Evolutionary conservation across 2,329 filamentous ascomycete species (phyloP).

Genomic region (Aspergillus ochraceoroseus): DNA sequence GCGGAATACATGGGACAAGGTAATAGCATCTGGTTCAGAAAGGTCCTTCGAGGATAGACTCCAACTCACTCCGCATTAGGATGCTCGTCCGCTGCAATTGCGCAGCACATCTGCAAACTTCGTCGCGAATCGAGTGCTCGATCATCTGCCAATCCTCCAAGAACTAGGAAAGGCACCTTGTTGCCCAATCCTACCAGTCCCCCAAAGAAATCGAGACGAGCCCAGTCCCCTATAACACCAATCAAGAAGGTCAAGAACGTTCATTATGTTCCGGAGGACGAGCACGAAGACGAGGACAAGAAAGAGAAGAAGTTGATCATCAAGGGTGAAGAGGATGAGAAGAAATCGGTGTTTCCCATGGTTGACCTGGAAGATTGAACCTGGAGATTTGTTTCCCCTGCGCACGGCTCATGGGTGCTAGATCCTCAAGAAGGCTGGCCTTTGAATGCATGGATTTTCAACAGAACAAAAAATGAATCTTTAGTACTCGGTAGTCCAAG

Average conservation of each 20-base stretch:
- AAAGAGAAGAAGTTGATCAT: not conserved
- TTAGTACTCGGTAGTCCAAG: no score
- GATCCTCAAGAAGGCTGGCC: no score
- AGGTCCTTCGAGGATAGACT: no score
- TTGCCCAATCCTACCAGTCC: not conserved
- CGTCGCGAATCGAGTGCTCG: constrained; percentile 1
- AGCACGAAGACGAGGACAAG: not conserved
- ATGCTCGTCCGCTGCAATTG: constrained; percentile 5
- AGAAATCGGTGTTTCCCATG: not conserved
- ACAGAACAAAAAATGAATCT: no score
- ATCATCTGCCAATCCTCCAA: not conserved
- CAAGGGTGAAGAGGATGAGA: constrained; percentile 4
- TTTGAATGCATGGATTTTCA: no score
- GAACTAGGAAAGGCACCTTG: no score
- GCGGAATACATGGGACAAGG: constrained; percentile 8
- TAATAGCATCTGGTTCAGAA: not conserved
- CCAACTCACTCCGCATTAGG: not conserved
- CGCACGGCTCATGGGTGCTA: no score
- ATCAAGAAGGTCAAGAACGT: constrained; percentile 2
- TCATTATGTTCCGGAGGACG: not conserved
- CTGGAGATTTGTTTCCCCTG: not conserved
- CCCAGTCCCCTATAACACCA: not conserved
- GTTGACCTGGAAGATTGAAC: constrained; percentile 3
- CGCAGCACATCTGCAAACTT: constrained; percentile 6
- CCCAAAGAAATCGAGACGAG: not conserved